Conservation (phyloP, 805 yeast species). For the Kodamaea fukazawae region DNA sequence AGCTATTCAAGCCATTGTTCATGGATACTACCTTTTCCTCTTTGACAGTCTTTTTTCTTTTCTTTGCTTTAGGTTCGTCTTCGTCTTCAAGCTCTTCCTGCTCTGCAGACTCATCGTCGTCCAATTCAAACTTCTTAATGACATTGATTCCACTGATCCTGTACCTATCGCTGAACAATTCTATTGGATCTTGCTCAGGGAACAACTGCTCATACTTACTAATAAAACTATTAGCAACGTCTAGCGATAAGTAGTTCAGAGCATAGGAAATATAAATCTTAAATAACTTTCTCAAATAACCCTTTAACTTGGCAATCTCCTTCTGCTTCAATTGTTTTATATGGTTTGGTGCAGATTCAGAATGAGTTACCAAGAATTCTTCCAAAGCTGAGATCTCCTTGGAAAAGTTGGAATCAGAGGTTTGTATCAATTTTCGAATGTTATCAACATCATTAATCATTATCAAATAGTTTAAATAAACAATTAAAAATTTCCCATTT, state of each 20-base stretch:
- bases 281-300: slow-evolving; percentile 29
- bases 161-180: slow-evolving; percentile 38
- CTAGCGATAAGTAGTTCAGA: slow-evolving; percentile 64
- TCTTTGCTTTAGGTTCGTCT: slow-evolving; percentile 13
- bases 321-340: slow-evolving; percentile 34
- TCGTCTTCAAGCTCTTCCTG: slow-evolving; percentile 20
- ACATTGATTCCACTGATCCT: slow-evolving; percentile 36
- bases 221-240: slow-evolving; percentile 64
- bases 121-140: slow-evolving; percentile 37
- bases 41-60: neutral
- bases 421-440: slow-evolving; percentile 80
- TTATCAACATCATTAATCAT: slow-evolving; percentile 65
- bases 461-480: slow-evolving; percentile 72
- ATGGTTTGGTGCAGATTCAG: slow-evolving; percentile 30
- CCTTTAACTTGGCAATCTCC: slow-evolving; percentile 23
- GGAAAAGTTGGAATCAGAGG: slow-evolving; percentile 57
- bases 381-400: slow-evolving; percentile 29
- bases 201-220: slow-evolving; percentile 62
- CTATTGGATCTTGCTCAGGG: slow-evolving; percentile 52
- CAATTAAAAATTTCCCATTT: slow-evolving; percentile 59
- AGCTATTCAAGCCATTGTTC: slow-evolving; percentile 1
- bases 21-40: slow-evolving; percentile 4
- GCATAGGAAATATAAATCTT: slow-evolving; percentile 63
- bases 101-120: slow-evolving; percentile 20
- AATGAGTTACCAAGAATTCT: slow-evolving; percentile 15